Base-by-base conservation (phyloP, 2,329 filamentous ascomycete species). In the Paramyrothecium sp. region DNA sequence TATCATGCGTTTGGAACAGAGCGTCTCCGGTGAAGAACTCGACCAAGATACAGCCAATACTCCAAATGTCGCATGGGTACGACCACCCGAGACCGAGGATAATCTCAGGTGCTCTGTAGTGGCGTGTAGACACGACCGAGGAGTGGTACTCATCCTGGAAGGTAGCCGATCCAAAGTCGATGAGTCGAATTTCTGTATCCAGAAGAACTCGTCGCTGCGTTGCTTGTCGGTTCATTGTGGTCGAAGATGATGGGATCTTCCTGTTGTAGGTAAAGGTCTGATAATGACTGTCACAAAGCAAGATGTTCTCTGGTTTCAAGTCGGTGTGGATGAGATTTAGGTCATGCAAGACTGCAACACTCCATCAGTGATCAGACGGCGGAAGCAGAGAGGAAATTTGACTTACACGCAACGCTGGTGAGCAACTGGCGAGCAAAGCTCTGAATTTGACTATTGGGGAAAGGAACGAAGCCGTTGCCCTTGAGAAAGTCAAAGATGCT, bases 401-500 rank as follows among this genome's bases (percentile, higher is more conserved):
- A 86, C 91, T 82, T 78, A 96, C 92, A 99, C 58, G 95, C 95
- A 68, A 99, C 96, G 68, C 94, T 98, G n/a, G 94, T 98, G 60
- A 99, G 90, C 17, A 99, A 81, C 71, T 99, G 95, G 53, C 94
- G 87, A 51, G 95, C 95, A 80, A 99, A 98, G 71, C 86, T 94
- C 73, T 98, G 95, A 58, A 99, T 99, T 74, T 99, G 95, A 63
- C 93, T 97, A 80, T 96, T 98, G 13, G 95, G 95, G 69, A 99
- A 99, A 1, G 95, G 95, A 19, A 97, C 92, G 70, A 99, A 99
- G 62, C 86, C 85, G 70, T 98, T 98, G 68, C 89, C 88, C 78
- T 99, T 99, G 51, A 99, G 82, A 66, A 99, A 99, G 75, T 99
- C 95, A 71, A 99, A 99, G 54, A 99, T 94, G 67, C 94, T 98